Conservation (phyloP, 495 filamentous ascomycete genomes). For the Penicillium macrosclerotiorum region DNA sequence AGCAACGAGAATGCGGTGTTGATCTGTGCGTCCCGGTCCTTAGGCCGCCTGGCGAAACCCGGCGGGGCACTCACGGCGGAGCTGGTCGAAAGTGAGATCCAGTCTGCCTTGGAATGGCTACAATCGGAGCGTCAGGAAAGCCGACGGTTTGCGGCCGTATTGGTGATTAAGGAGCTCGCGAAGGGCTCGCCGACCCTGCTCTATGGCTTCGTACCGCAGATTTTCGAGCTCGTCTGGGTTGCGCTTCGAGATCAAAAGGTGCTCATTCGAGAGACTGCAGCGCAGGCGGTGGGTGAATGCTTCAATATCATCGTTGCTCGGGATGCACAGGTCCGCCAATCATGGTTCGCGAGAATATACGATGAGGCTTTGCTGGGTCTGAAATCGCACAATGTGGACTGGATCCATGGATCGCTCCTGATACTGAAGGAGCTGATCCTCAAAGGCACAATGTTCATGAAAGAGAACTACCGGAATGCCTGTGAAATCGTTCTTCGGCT, state of each 20-base stretch:
- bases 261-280: constrained; percentile 86
- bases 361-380: constrained; percentile 78
- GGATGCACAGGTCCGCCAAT: constrained; percentile 77
- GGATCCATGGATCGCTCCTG: constrained; percentile 86
- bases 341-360: constrained; percentile 84
- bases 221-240: constrained; percentile 94
- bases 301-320: constrained; percentile 91
- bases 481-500: constrained; percentile 88
- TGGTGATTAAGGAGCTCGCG: constrained; percentile 85
- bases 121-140: constrained; percentile 94
- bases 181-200: constrained; percentile 89
- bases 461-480: constrained; percentile 77
- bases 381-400: constrained; percentile 74
- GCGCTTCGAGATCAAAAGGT: constrained; percentile 84
- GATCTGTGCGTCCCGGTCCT: constrained; percentile 78
- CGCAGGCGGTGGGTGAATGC: constrained; percentile 85
- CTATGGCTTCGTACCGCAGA: constrained; percentile 83
- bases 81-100: constrained; percentile 93
- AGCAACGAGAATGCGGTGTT: constrained; percentile 87
- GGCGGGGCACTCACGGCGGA: constrained; percentile 94
- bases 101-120: constrained; percentile 91
- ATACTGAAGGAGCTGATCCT: constrained; percentile 86
- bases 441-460: constrained; percentile 98
- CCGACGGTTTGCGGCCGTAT: constrained; percentile 83
- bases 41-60: constrained; percentile 86